Evolutionary conservation across 371 early-diverging fungal species (phyloP), one percentile per base, ranked within the genome.

Genomic region (Neoconidiobolus thromboides): DNA sequence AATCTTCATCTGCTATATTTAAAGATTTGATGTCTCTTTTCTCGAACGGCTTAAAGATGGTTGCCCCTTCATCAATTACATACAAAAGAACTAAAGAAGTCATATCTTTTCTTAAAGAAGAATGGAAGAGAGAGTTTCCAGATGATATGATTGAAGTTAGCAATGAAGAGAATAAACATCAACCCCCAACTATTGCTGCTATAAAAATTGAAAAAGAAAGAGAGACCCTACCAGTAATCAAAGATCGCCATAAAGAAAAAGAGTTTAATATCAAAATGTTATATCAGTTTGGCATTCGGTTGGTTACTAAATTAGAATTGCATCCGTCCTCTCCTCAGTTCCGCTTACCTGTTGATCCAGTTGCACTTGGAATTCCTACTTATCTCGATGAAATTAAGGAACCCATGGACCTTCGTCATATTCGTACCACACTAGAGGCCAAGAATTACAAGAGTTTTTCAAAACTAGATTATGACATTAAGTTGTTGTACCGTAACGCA

Each of bases 391-490:
- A 98, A 44, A 84, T 99, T 67, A 96, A 89, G 65, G 68, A 90
- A 52, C 99, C 99, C 2, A 99, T 99, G 99, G 99, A 99, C 68
- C 58, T 98, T 36, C 77, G 85, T 12, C 99, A 99, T 0, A 85
- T 99, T 44, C 78, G 81, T 64, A 75, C 77, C 46, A 93, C 93
- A 68, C 70, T 99, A 12, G 87, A 89, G 49, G 64, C 68, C 10
- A 84, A 82, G 7, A 74, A 76, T 37, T 98, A 98, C 68, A 62
- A 68, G 0, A 72, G 70, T 4, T 75, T 86, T 0, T 77, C 75
- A 3, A 87, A 84, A 47, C 95, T 96, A 63, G 85, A 86, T 61
- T 73, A 73, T 0, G 98, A 99, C 65, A 71, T 90, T 41, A 81
- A 84, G 5, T 74, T 91, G 12, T 88, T 95, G 76, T 78, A 96